Conservation (phyloP, 1,284 basidiomycete genomes). For the Fomitopsis betulina region DNA sequence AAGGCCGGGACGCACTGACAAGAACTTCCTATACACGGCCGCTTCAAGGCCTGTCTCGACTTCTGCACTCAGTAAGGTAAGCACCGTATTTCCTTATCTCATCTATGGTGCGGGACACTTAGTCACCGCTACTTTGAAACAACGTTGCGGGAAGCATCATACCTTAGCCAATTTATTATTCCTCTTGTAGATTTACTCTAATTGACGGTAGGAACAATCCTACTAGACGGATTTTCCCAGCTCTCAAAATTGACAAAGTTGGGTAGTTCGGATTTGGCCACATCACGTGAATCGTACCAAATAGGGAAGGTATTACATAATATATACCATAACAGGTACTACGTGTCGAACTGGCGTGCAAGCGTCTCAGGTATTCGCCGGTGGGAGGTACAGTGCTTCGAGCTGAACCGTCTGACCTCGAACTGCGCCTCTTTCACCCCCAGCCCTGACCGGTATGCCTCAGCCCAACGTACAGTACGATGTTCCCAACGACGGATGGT, state of each 20-base stretch:
- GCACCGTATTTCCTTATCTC: too few species aligned
- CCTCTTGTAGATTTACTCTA: not conserved
- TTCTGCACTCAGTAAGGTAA: too few species aligned
- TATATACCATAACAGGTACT: not conserved
- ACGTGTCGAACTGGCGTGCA: slow-evolving; percentile 8
- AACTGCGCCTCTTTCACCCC: slow-evolving; percentile 20
- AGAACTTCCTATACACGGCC: too few species aligned
- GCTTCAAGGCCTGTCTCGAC: too few species aligned
- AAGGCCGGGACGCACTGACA: too few species aligned
- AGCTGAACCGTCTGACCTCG: slow-evolving; percentile 20
- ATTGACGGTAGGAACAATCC: not conserved
- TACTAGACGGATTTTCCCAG: not conserved
- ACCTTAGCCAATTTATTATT: not conserved
- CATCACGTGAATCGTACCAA: not conserved
- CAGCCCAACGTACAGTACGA: slow-evolving; percentile 17
- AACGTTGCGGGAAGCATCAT: not conserved
- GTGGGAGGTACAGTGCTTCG: slow-evolving; percentile 21
- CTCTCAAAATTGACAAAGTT: not conserved
- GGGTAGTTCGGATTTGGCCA: not conserved
- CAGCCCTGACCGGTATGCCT: slow-evolving; percentile 22
- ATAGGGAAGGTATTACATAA: not conserved
- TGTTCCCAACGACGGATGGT: slow-evolving; percentile 26
- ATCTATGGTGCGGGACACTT: too few species aligned
- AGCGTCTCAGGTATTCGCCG: slow-evolving; percentile 18
- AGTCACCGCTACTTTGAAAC: not conserved